phyloP scores from a whole-genome alignment of 805 yeast genomes.

The Ogataea trehaloabstinens region DNA sequence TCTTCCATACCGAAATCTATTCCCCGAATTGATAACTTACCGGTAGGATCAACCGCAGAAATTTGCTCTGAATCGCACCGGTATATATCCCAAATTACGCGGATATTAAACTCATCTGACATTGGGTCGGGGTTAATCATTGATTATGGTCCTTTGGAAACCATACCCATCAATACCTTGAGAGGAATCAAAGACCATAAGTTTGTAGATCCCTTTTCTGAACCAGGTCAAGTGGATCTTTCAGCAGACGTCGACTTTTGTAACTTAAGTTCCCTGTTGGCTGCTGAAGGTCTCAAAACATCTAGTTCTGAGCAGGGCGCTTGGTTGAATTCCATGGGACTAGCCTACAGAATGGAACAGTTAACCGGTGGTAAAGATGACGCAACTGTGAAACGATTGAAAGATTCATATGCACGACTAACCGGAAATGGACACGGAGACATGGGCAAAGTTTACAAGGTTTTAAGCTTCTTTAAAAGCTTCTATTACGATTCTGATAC shows the following conservation, averaged over 20 bases:
- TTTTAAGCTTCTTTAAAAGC: slow-evolving; percentile 46
- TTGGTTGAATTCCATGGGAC: slow-evolving; percentile 74
- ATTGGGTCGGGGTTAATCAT: slow-evolving; percentile 67
- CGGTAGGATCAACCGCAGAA: slow-evolving; percentile 60
- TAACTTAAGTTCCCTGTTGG: slow-evolving; percentile 44
- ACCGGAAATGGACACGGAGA: slow-evolving; percentile 56
- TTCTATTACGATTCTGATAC: slow-evolving; percentile 38
- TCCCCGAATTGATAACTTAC: slow-evolving; percentile 50
- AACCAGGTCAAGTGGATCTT: slow-evolving; percentile 78
- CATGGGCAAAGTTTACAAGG: slow-evolving; percentile 80
- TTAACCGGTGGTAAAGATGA: slow-evolving; percentile 47
- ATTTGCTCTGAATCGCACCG: slow-evolving; percentile 72
- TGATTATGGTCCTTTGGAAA: slow-evolving; percentile 68
- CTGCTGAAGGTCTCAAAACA: slow-evolving; percentile 20
- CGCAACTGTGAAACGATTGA: slow-evolving; percentile 47
- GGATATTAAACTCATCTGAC: slow-evolving; percentile 30
- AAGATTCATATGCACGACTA: slow-evolving; percentile 57
- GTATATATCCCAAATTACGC: slow-evolving; percentile 52
- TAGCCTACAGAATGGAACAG: slow-evolving; percentile 66
- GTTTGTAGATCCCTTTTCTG: slow-evolving; percentile 70
- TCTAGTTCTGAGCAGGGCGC: slow-evolving; percentile 61
- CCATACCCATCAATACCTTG: slow-evolving; percentile 67
- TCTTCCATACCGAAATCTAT: slow-evolving; percentile 53
- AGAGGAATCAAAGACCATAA: slow-evolving; percentile 73
- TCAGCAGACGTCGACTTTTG: slow-evolving; percentile 83